Base-by-base conservation (phyloP, 257 asterid species). In the Solanum pennellii region DNA sequence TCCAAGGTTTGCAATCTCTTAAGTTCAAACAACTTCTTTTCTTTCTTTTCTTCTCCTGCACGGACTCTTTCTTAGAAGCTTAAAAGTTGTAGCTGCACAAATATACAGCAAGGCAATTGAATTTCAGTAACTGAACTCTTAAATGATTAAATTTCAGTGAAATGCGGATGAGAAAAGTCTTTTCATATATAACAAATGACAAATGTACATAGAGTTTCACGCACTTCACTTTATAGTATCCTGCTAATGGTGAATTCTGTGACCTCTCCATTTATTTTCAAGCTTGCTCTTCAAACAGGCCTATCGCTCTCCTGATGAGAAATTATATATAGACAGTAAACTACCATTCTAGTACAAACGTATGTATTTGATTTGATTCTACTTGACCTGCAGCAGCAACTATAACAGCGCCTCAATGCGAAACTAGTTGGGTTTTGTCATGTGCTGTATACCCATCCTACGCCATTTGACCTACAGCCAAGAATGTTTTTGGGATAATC, bases 1-100 rank as follows among this genome's bases (percentile, higher is more conserved):
- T 96, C 99, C 88, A 97, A 97, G 99, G 99, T 97, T 89, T 84
- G 85, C 37, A 20, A 49, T 52, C 31, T 82, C 66, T 82, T 88
- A 62, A 88, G 25, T 86, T 87, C 90, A 66, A 73, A 60, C 80
- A 52, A 71, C 87, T 83, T 84, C 66, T 88, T 27, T 49, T 52
- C 33, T 59, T 12, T 60, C 59, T 69, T 60, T 29, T 68, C 83
- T 65, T 77, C 31, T 80, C 20, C 85, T 79, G 84, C 42, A 27
- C 0, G 6, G 3, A 45, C 25, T 76, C 62, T 42, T 42, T 44
- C 5, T n/a, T 76, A 76, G n/a, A 76, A 76, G 60, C 83, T 76
- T 76, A 42, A 42, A 76, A 76, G 83, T 13, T 76, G 83, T 10
- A 21, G 29, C 42, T 76, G 60, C 83, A 42, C 83, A 77, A 56